Base-by-base conservation (phyloP, 305 asterid species). In the Fraxinus angustifolia region DNA sequence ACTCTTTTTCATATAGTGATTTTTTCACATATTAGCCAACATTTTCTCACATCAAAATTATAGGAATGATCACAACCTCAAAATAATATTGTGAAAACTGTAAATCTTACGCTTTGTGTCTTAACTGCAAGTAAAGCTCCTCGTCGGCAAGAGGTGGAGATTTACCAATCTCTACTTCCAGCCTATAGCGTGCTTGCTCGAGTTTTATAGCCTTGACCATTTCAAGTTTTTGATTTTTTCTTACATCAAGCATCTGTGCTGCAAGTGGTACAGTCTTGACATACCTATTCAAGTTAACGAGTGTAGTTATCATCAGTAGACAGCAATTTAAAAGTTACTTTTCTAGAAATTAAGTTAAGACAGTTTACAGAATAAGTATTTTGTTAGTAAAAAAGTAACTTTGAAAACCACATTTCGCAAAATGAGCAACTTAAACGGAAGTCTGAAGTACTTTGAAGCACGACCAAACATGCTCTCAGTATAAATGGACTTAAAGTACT, bases 101-200 rank as follows among this genome's bases (percentile, higher is more conserved):
- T 50, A 83, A 78, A 73, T 84, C 92, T 89, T 88, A 96, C 99
- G 95, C 97, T 91, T 86, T 96, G 70, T 91, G 91, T 48, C 94
- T 91, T 75, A 96, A 86, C 89, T 91, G 96, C 90, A 84, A 28
- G 88, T 89, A 94, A 79, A 94, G 91, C 84, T 90, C 97, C 81
- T 94, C 92, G 42, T 94, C 98, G 17, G 98, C 92, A 80, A 96
- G 95, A 77, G 97, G 97, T 76, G 98, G 98, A 82, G 98, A 92
- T 93, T 96, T 92, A 70, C 98, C 99, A 80, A 96, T 94, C 90
- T 94, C 98, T 62, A 91, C 98, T 89, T 96, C 98, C 80, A 96
- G 87, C 76, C 93, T 89, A 84, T 94, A 94, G 16, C 96, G 92
- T 4, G 98, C 97, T 88, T 94, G 89, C 88, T 90, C 98, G 77